These are phyloP conservation scores for Phytophthora boehmeriae DNA, from an alignment of 352 stramenopile genomes.

Conservation along the genomic window DNA sequence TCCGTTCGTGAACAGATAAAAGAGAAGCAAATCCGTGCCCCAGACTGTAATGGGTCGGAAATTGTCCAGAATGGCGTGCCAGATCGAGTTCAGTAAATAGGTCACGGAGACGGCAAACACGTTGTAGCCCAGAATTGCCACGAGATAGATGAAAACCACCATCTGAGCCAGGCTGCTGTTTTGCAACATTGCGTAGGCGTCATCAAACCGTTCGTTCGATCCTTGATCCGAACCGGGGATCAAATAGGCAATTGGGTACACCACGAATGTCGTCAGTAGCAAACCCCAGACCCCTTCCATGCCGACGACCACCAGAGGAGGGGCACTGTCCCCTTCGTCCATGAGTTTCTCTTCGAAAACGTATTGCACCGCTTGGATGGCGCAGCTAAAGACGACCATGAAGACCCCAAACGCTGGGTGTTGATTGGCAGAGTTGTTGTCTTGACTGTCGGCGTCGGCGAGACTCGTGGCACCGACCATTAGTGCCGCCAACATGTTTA, in stretches of 20 bases:
- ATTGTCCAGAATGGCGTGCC: constrained; percentile 98
- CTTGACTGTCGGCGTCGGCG: constrained; percentile 68
- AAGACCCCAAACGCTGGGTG: constrained; percentile 91
- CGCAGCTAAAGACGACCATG: constrained; percentile 95
- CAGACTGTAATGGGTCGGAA: constrained; percentile 97
- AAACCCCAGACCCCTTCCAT: constrained; percentile 98
- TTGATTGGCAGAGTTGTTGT: constrained; percentile 57
- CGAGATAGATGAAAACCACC: constrained; percentile 88
- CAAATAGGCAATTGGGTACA: constrained; percentile 94
- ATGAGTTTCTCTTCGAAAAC: constrained; percentile 99
- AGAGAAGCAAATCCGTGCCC: constrained; percentile 95
- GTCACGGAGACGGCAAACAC: constrained; percentile 97
- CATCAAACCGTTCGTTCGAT: constrained; percentile 93
- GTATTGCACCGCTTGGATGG: constrained; percentile 95
- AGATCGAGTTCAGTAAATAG: constrained; percentile 96
- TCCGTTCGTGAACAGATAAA: constrained; percentile 93
- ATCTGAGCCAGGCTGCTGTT: constrained; percentile 69
- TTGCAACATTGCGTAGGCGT: constrained; percentile 74
- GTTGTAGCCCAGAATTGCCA: constrained; percentile 97
- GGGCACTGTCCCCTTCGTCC: constrained; percentile 92
- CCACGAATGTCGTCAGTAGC: constrained; percentile 91
- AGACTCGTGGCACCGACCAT: constrained; percentile 95
- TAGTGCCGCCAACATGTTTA: constrained; percentile 94
- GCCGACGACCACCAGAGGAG: constrained; percentile 92
- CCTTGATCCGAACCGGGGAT: constrained; percentile 93